Evolutionary conservation across 306 rosid species (phyloP).

Genomic region (Ochetophila trinervis): DNA sequence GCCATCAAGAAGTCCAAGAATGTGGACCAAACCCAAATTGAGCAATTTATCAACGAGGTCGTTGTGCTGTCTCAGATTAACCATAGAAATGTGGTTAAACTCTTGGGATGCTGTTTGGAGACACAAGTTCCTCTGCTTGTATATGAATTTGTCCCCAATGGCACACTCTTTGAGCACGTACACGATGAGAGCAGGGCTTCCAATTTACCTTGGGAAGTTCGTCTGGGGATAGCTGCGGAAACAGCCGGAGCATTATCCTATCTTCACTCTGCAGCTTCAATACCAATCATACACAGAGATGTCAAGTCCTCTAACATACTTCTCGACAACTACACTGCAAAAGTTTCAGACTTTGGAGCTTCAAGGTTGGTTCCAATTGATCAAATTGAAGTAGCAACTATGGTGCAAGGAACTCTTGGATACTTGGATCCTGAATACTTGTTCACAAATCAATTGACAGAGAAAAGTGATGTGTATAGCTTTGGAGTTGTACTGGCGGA

Average conservation of each 20-base stretch:
- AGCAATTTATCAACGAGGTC: too few species aligned
- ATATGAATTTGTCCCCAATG: too few species aligned
- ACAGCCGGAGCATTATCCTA: conserved; percentile 27
- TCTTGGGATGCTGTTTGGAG: too few species aligned
- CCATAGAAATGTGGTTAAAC: too few species aligned
- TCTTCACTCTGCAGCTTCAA: conserved; percentile 27
- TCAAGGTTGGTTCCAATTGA: conserved; percentile 32
- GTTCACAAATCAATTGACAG: conserved; percentile 25
- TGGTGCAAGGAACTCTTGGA: conserved; percentile 35
- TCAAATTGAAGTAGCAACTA: conserved; percentile 19
- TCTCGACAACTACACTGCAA: conserved; percentile 17
- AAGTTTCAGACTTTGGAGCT: conserved; percentile 34
- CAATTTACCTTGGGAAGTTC: background rate
- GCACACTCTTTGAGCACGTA: too few species aligned
- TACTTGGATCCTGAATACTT: conserved; percentile 35
- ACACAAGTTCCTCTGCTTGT: too few species aligned
- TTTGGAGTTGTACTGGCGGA: conserved; percentile 36
- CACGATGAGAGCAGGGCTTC: too few species aligned
- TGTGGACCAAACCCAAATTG: too few species aligned
- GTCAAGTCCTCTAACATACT: conserved; percentile 35
- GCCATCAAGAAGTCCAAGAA: too few species aligned
- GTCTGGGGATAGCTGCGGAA: conserved; percentile 3
- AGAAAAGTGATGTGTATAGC: conserved; percentile 37
- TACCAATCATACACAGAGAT: conserved; percentile 35
- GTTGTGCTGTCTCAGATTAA: too few species aligned